These are phyloP conservation scores for Auxenochlorella pyrenoidosa DNA, from an alignment of 139 green algal genomes.

Conservation along the genomic window DNA sequence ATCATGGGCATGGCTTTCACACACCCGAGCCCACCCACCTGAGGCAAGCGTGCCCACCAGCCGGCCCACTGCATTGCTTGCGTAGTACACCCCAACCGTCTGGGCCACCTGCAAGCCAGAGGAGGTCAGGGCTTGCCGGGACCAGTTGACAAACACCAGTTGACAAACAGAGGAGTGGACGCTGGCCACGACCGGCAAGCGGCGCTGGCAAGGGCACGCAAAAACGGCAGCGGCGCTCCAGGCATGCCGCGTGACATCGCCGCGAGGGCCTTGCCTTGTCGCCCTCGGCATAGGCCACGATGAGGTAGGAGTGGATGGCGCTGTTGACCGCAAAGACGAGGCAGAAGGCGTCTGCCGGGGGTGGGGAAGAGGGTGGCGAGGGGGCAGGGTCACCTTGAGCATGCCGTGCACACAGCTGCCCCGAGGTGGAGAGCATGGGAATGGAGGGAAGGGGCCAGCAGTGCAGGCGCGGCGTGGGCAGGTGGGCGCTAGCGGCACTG, in stretches of 20 bases:
- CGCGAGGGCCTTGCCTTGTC: constrained; percentile 57
- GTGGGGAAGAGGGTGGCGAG: too few species aligned
- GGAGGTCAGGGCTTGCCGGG: not conserved
- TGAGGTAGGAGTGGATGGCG: constrained; percentile 85
- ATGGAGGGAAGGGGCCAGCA: too few species aligned
- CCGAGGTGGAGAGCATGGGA: too few species aligned
- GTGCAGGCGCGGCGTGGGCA: too few species aligned
- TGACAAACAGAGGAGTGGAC: too few species aligned
- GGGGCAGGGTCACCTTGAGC: too few species aligned
- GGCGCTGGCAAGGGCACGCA: too few species aligned
- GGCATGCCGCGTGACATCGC: not conserved
- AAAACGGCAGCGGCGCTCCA: not conserved
- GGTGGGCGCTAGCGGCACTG: too few species aligned
- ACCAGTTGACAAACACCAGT: too few species aligned
- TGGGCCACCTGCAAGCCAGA: constrained; percentile 64
- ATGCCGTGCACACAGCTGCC: too few species aligned
- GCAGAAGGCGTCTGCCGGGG: constrained; percentile 64
- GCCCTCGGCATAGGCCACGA: constrained; percentile 79
- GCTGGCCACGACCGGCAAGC: too few species aligned
- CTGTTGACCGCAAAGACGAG: constrained; percentile 90
- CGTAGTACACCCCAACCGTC: constrained; percentile 92
- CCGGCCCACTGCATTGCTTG: constrained; percentile 82
- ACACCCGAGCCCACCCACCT: constrained; percentile 36
- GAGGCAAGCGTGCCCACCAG: constrained; percentile 81
- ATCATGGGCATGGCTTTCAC: not conserved